These are phyloP conservation scores for Medicago ruthenica DNA, from an alignment of 306 rosid species.

Conservation along the genomic window DNA sequence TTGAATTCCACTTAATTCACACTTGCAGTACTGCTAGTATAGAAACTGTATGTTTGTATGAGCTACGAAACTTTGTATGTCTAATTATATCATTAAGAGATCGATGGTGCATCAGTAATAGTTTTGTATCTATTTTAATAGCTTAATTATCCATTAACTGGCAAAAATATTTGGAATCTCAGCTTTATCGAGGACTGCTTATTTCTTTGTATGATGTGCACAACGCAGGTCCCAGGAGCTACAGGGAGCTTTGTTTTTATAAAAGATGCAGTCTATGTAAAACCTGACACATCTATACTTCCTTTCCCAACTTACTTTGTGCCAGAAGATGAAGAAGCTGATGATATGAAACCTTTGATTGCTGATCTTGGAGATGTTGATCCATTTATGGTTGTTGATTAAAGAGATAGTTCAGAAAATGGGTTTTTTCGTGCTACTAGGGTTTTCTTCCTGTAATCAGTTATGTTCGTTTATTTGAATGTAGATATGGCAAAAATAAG, in stretches of 20 bases:
- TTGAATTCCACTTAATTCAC: conserved; percentile 28
- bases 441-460: conserved; percentile 26
- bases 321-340: conserved; percentile 64
- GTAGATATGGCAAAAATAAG: conserved; percentile 38
- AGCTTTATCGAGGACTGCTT: background rate
- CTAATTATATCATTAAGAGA: background rate
- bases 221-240: conserved; percentile 93
- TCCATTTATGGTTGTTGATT: conserved; percentile 88
- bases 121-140: conserved; percentile 15
- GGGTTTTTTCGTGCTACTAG: conserved; percentile 25
- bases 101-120: background rate
- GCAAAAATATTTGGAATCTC: background rate
- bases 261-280: conserved; percentile 78
- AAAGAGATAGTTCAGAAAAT: conserved; percentile 28
- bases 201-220: conserved; percentile 33
- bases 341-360: conserved; percentile 65
- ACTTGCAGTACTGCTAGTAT: background rate
- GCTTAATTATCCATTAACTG: background rate
- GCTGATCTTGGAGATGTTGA: conserved; percentile 94
- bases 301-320: conserved; percentile 91
- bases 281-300: conserved; percentile 68
- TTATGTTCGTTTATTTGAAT: conserved; percentile 31
- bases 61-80: conserved; percentile 13
- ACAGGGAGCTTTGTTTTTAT: conserved; percentile 91
- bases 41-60: background rate